These are phyloP conservation scores for Bifiguratus adelaidae DNA, from an alignment of 192 early-diverging fungal species.

Conservation along the genomic window DNA sequence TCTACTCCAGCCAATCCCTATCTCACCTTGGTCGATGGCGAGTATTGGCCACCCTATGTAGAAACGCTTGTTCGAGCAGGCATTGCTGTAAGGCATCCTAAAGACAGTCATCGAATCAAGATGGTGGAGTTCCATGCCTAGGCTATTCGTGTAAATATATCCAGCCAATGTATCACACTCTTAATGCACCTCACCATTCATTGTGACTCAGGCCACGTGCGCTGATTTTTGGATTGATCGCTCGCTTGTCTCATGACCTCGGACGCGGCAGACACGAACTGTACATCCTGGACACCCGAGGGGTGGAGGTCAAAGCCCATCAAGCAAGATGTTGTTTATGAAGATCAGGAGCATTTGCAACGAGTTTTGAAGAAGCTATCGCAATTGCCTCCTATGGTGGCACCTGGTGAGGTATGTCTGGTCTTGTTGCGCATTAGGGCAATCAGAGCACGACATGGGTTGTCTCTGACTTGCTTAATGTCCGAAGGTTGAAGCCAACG, in stretches of 20 bases:
- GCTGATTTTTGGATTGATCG: too few species aligned
- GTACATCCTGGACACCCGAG: slow-evolving; percentile 58
- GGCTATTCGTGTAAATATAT: too few species aligned
- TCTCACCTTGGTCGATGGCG: slow-evolving; percentile 21
- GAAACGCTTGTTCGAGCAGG: slow-evolving; percentile 38
- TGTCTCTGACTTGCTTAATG: too few species aligned
- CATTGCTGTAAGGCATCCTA: slow-evolving; percentile 33
- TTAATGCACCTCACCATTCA: too few species aligned
- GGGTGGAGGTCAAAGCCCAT: slow-evolving; percentile 69
- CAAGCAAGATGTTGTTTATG: slow-evolving; percentile 84
- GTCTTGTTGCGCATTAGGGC: background rate
- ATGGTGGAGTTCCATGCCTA: slow-evolving; percentile 29
- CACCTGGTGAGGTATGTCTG: slow-evolving; percentile 57
- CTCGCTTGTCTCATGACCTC: too few species aligned
- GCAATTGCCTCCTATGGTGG: slow-evolving; percentile 84
- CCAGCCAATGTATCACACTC: too few species aligned
- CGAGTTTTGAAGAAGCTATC: slow-evolving; percentile 66
- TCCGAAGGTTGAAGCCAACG: too few species aligned
- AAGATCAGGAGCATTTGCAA: slow-evolving; percentile 56
- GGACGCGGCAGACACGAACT: too few species aligned
- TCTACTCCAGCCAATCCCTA: slow-evolving; percentile 28
- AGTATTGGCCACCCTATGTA: slow-evolving; percentile 38
- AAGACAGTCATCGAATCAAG: slow-evolving; percentile 23
- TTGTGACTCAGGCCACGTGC: too few species aligned
- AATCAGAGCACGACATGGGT: too few species aligned